Conservation (phyloP, 768 basidiomycete species). For the Calocera cornea region DNA sequence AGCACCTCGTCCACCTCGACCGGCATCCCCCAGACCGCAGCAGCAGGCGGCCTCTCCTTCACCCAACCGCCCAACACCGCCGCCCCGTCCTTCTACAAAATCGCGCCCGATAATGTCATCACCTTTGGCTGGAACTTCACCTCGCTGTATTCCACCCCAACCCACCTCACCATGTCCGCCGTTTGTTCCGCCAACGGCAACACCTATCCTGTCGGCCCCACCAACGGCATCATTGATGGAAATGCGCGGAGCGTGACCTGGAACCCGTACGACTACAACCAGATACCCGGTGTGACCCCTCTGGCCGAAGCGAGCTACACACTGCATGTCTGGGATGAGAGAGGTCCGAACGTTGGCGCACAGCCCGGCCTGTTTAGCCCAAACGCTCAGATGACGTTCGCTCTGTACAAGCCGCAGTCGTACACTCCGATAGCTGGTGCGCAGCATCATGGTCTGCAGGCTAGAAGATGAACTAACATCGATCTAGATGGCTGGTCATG, state of each 20-base stretch:
- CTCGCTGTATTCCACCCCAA: conserved; percentile 52
- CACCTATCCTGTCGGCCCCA: conserved; percentile 77
- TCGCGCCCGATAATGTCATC: conserved; percentile 55
- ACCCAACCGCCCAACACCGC: conserved; percentile 68
- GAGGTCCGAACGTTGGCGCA: conserved; percentile 49
- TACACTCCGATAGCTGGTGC: conserved; percentile 52
- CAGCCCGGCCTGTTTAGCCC: conserved; percentile 52
- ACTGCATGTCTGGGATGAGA: conserved; percentile 66
- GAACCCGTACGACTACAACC: conserved; percentile 68
- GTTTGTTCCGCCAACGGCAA: conserved; percentile 68
- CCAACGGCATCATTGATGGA: conserved; percentile 56
- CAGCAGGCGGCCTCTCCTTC: conserved; percentile 44
- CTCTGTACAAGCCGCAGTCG: conserved; percentile 62
- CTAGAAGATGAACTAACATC: conserved; percentile 4
- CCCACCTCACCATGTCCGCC: conserved; percentile 65
- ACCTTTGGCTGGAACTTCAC: conserved; percentile 92
- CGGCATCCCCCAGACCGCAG: conserved; percentile 16
- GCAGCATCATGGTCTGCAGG: conserved; percentile 11
- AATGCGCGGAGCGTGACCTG: conserved; percentile 53
- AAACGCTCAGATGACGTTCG: conserved; percentile 61
- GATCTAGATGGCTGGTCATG: conserved; percentile 27
- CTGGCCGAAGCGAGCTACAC: conserved; percentile 67
- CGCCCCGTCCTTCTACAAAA: conserved; percentile 76
- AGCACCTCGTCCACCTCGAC: conserved; percentile 2
- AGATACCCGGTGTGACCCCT: conserved; percentile 44